Evolutionary conservation across 2,329 filamentous ascomycete genomes (phyloP), one percentile per base, ranked within the genome.

Genomic region (Diaporthe citri): DNA sequence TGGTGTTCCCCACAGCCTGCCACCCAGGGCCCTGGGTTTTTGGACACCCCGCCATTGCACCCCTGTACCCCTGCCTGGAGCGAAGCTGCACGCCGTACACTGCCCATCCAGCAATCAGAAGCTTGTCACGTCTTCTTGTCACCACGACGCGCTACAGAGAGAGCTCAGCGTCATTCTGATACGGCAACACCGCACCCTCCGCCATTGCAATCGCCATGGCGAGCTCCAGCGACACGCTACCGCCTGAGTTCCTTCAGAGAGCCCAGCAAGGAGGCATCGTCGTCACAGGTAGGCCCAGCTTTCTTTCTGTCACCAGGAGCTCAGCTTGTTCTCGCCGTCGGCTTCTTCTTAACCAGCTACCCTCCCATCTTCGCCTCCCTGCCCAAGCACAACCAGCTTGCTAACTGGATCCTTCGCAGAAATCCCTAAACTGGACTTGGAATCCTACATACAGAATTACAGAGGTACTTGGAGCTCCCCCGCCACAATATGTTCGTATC

Each of bases 361-460:
- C 34, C 56, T 60, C 34, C 25, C 7, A 31, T 10, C 8, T 7
- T 8, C 12, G 22, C 56, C 56, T n/a, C 51, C 28, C 41, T 17
- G 2, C 46, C 64, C 4, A 46, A 10, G 9, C 48, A 43, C 6
- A 7, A 22, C 9, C 22, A 71, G n/a, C 36, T 48, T 66, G 75
- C 75, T 79, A 51, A 79, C 56, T 34, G 62, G 20, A n/a, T 46
- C 48, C 48, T 48, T 56, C 31, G 22, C 71, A 96, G 94, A 95
- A 64, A 85, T 90, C 9, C 96, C 96, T 13, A 98, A 96, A 82
- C 93, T 98, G 79, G 97, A 98, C 80, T 90, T 99, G 56, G 95
- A 98, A 76, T 91, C 93, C 51, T 98, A 98, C 84, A 93, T 98
- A 67, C 89, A 93, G 78, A 97, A 98, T 82, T 99, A 98, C 84